A percentile compares a stretch with the other conserved stretches of the same genome.
These are phyloP conservation scores for Wallacemonas rigidus DNA, from an alignment of 208 protist genomes.

Conservation along the genomic window DNA sequence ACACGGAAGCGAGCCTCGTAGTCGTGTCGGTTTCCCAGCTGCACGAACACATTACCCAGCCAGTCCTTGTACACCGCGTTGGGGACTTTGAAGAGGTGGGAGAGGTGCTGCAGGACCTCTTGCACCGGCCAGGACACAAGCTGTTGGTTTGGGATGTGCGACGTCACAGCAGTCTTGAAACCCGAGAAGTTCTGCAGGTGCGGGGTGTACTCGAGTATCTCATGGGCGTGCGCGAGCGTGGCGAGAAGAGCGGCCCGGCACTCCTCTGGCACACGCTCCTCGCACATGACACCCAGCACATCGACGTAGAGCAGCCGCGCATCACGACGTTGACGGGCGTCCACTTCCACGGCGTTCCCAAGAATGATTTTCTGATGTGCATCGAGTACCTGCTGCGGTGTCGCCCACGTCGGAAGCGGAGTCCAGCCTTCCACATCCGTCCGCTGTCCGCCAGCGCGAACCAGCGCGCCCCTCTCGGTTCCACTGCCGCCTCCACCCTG, in stretches of 20 bases:
- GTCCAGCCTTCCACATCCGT: not conserved
- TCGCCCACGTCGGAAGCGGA: conserved; percentile 15
- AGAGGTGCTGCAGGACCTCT: conserved; percentile 57
- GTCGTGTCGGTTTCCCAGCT: conserved; percentile 29
- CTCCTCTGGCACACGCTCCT: conserved; percentile 26
- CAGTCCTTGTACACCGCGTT: conserved; percentile 39
- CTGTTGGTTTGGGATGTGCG: conserved; percentile 24
- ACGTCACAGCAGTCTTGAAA: conserved; percentile 25
- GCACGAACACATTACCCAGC: conserved; percentile 31
- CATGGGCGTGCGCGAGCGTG: conserved; percentile 34
- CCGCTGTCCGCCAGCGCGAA: not conserved
- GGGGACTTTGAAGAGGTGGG: conserved; percentile 46
- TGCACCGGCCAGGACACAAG: conserved; percentile 50
- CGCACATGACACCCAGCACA: conserved; percentile 38
- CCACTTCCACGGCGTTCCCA: conserved; percentile 32
- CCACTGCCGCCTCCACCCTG: not conserved
- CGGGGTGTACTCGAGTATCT: conserved; percentile 33
- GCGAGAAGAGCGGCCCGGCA: conserved; percentile 33
- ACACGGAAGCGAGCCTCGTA: conserved; percentile 70
- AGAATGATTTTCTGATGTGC: conserved; percentile 47
- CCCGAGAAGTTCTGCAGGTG: conserved; percentile 22
- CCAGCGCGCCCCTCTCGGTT: too few relatives aligned
- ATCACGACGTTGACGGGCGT: conserved; percentile 30
- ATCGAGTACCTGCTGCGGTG: conserved; percentile 33
- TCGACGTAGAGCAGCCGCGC: conserved; percentile 52